phyloP scores from a whole-genome alignment of 805 yeast species.

The Tetrapisispora namnaoensis region DNA sequence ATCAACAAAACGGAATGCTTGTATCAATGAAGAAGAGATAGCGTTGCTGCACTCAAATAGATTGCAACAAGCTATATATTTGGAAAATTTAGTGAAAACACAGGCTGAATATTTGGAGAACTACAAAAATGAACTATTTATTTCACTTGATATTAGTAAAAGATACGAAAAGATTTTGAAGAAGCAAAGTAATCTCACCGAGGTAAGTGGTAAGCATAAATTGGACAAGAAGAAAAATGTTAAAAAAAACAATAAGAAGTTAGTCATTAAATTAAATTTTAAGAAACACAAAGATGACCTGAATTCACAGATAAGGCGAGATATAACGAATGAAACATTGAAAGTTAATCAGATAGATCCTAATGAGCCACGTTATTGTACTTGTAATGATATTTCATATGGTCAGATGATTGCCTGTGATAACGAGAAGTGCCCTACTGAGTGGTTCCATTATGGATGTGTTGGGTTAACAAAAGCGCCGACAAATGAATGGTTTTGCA shows the following conservation, averaged over 20 bases:
- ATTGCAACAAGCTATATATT: conserved; percentile 8
- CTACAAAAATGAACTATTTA: conserved; percentile 6
- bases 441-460: conserved; percentile 78
- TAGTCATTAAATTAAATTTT: conserved; percentile 3
- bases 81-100: conserved; percentile 9
- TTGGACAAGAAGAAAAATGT: neutral
- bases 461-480: conserved; percentile 59
- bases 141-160: conserved; percentile 5
- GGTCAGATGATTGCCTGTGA: conserved; percentile 94
- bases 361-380: conserved; percentile 31
- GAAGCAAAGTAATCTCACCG: neutral
- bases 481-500: conserved; percentile 62
- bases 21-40: conserved; percentile 1
- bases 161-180: conserved; percentile 2
- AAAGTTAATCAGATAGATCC: neutral
- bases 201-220: neutral
- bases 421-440: conserved; percentile 55
- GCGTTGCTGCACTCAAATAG: neutral
- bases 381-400: conserved; percentile 36
- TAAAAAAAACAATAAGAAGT: neutral
- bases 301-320: conserved; percentile 5
- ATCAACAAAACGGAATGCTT: conserved; percentile 6
- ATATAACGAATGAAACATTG: conserved; percentile 4
- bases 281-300: conserved; percentile 1
- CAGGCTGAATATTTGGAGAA: conserved; percentile 5